These are phyloP conservation scores for Annulohypoxylon bovei DNA, from an alignment of 495 filamentous ascomycete species.

Conservation along the genomic window DNA sequence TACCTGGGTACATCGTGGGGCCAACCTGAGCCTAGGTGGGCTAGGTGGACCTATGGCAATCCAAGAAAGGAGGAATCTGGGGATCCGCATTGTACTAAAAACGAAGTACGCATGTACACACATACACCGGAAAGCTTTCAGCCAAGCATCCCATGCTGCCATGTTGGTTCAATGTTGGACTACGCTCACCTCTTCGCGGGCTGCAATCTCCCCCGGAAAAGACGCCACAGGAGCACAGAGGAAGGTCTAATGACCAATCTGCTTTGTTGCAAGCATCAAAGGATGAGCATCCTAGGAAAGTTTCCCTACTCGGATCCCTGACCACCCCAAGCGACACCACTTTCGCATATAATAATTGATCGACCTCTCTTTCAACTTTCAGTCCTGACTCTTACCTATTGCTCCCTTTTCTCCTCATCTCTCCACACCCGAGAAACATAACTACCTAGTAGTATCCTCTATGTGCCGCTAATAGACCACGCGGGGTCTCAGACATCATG, in stretches of 20 bases:
- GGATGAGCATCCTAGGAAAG: constrained; percentile 15
- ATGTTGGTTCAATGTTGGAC: constrained; percentile 6
- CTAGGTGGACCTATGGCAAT: constrained; percentile 17
- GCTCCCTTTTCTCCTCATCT: constrained; percentile 9
- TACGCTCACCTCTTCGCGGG: constrained; percentile 4
- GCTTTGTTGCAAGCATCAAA: constrained; percentile 42
- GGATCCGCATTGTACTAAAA: constrained; percentile 3
- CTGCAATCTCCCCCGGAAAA: constrained; percentile 29
- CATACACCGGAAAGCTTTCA: constrained; percentile 7
- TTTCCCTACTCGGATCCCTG: constrained; percentile 18
- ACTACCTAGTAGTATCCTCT: background rate
- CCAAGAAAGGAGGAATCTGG: constrained; percentile 20
- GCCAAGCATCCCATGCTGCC: background rate
- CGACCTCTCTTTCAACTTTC: constrained; percentile 16
- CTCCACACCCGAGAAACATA: constrained; percentile 7
- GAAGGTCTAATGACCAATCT: constrained; percentile 37
- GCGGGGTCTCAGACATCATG: constrained; percentile 50
- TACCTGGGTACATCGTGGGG: constrained; percentile 17
- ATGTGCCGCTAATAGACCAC: constrained; percentile 42
- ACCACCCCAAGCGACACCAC: constrained; percentile 8
- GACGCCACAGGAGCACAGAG: constrained; percentile 18
- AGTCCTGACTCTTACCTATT: constrained; percentile 3
- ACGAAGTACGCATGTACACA: background rate
- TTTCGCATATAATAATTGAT: constrained; percentile 41
- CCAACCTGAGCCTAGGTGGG: constrained; percentile 22